A percentile compares a stretch with the other conserved stretches of the same genome.
Evolutionary conservation across 805 yeast species (phyloP).

Genomic region (Blastobotrys terrestris): DNA sequence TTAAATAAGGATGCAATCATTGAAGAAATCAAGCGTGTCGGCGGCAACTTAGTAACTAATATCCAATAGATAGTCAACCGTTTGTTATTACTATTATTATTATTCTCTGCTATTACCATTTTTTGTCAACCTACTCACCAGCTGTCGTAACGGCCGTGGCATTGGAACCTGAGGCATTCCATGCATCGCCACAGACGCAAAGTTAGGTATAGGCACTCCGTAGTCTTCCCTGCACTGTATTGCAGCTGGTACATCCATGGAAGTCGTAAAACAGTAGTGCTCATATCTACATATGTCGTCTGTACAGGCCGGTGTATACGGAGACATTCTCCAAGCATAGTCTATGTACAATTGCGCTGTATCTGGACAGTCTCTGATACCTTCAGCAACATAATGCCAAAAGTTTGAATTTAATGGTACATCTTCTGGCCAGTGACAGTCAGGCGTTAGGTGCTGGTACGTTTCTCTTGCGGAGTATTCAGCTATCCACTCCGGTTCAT

Average conservation of each 20-base stretch:
- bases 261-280: slow-evolving; percentile 37
- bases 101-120: neutral
- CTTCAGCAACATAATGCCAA: slow-evolving; percentile 50
- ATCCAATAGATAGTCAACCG: too few species aligned
- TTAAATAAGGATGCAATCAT: slow-evolving; percentile 69
- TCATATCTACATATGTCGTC: slow-evolving; percentile 30
- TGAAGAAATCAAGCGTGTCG: slow-evolving; percentile 51
- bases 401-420: slow-evolving; percentile 62
- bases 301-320: slow-evolving; percentile 46
- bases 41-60: slow-evolving; percentile 32
- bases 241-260: slow-evolving; percentile 28
- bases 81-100: neutral
- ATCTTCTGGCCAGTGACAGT: slow-evolving; percentile 46
- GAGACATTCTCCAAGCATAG: slow-evolving; percentile 49
- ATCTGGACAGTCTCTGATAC: slow-evolving; percentile 38
- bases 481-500: slow-evolving; percentile 54
- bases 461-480: slow-evolving; percentile 61
- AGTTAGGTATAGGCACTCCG: neutral
- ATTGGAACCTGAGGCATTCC: slow-evolving; percentile 25
- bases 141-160: slow-evolving; percentile 23
- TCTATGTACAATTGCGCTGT: slow-evolving; percentile 46
- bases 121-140: neutral
- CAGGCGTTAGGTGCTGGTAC: slow-evolving; percentile 35
- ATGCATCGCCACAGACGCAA: slow-evolving; percentile 4
- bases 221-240: slow-evolving; percentile 16